Conservation (phyloP, 176 grass and related monocot genomes). For the Zea luxurians region DNA sequence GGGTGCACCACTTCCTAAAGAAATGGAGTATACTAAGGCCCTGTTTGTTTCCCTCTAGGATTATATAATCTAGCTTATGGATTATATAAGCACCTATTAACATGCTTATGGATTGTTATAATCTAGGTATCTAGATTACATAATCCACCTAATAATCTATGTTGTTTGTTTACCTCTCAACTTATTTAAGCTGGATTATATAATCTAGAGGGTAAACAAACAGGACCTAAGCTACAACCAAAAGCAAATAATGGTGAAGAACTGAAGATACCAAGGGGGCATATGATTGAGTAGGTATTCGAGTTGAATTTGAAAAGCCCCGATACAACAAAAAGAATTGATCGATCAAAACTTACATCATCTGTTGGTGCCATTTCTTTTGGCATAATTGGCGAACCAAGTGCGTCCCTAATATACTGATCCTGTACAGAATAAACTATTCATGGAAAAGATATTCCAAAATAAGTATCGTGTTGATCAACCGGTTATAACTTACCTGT, state of each 20-base stretch:
- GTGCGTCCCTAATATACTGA: constrained; percentile 70
- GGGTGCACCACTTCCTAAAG: too few species aligned
- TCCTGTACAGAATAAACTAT: constrained; percentile 50
- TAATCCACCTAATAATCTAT: too few species aligned
- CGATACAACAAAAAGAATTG: not conserved
- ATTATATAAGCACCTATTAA: too few species aligned
- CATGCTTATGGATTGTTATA: too few species aligned
- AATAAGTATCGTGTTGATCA: constrained; percentile 16
- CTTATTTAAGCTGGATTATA: too few species aligned
- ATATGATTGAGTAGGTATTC: not conserved
- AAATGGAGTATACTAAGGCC: too few species aligned
- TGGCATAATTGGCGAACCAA: constrained; percentile 70
- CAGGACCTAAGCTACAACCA: not conserved
- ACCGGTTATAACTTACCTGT: constrained; percentile 52
- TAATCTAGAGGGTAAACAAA: too few species aligned
- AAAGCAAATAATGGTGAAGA: not conserved
- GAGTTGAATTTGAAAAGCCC: not conserved
- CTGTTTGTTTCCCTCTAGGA: too few species aligned
- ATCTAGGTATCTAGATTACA: too few species aligned
- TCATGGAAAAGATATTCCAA: constrained; percentile 18
- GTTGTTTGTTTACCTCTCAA: too few species aligned
- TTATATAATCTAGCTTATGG: too few species aligned
- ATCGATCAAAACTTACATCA: constrained; percentile 51
- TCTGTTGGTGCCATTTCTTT: constrained; percentile 56
- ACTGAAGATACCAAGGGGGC: constrained; percentile 12